These are phyloP conservation scores for Nakaseomyces nivariensis DNA, from an alignment of 1,139 yeast genomes.

Conservation along the genomic window DNA sequence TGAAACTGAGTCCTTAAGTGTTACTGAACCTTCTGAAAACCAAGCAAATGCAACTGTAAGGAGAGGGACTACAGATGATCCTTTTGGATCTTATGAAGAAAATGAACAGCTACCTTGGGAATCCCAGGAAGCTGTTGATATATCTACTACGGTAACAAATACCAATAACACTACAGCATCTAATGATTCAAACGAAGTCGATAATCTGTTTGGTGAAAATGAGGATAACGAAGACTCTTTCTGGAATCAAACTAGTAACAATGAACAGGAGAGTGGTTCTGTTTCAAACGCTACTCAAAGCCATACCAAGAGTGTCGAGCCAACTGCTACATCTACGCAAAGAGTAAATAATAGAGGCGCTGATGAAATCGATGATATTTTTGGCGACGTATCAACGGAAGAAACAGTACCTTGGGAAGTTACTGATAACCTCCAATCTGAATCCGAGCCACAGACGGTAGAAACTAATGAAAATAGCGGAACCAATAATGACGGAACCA, in stretches of 20 bases:
- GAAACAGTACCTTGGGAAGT: conserved; percentile 1
- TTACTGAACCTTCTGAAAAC: neutral
- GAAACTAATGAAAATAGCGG: neutral
- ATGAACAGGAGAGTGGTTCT: neutral
- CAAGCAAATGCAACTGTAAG: neutral
- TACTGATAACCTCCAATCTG: neutral
- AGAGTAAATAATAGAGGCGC: neutral
- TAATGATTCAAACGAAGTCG: neutral
- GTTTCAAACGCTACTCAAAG: neutral
- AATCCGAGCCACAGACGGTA: neutral
- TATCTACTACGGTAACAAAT: neutral
- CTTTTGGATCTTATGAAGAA: conserved; percentile 4
- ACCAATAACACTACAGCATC: neutral
- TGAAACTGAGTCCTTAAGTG: neutral
- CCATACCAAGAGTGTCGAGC: neutral
- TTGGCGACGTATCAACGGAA: neutral
- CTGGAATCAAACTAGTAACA: neutral
- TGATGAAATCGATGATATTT: neutral
- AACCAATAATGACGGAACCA: neutral
- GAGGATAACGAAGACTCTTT: neutral
- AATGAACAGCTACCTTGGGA: conserved; percentile 6
- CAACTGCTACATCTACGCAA: neutral
- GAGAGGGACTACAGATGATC: conserved; percentile 1
- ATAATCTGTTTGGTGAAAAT: neutral
- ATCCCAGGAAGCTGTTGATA: neutral